Conservation (phyloP, 345 rosid genomes). For the Heritiera littoralis region DNA sequence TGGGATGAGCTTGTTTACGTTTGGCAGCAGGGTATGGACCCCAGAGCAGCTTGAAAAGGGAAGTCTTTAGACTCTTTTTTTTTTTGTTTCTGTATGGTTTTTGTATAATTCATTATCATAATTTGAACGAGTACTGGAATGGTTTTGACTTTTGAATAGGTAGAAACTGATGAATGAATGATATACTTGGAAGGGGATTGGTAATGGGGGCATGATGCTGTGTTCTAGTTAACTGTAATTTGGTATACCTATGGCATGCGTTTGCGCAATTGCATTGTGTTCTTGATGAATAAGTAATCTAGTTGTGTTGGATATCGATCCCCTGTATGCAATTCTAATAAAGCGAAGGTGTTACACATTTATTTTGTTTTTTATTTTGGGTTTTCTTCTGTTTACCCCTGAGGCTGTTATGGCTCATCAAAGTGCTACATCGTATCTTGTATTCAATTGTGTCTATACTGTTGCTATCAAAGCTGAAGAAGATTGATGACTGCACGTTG, state of each 20-base stretch:
- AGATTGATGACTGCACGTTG: neutral
- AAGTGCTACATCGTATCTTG: neutral
- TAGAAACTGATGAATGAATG: slow-evolving; percentile 4
- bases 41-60: slow-evolving; percentile 57
- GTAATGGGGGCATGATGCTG: neutral
- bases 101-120: neutral
- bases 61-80: neutral
- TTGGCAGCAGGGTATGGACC: slow-evolving; percentile 96
- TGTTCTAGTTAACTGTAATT: neutral
- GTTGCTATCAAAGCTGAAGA: neutral
- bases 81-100: neutral
- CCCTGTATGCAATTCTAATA: slow-evolving; percentile 17
- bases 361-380: neutral
- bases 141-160: neutral
- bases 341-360: neutral
- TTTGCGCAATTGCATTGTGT: slow-evolving; percentile 1
- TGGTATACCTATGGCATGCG: neutral
- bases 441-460: neutral
- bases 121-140: neutral
- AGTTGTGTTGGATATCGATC: neutral
- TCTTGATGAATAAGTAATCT: neutral
- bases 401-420: neutral
- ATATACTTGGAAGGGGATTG: slow-evolving; percentile 8
- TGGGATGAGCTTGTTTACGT: slow-evolving; percentile 94
- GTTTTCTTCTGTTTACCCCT: neutral